Base-by-base conservation (phyloP, 306 rosid genomes). In the Acacia confusa region DNA sequence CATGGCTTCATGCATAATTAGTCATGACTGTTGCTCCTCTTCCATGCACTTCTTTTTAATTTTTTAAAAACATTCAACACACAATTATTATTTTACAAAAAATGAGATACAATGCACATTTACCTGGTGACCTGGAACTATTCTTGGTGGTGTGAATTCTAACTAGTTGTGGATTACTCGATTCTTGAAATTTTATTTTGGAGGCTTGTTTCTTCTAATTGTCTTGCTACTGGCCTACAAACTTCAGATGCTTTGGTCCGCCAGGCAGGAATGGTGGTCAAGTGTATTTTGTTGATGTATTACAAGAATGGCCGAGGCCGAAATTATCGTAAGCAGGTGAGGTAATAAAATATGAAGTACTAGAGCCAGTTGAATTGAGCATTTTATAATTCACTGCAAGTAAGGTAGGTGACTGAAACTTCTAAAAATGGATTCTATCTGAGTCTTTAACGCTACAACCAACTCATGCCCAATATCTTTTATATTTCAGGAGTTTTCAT, bases 321-420 rank as follows among this genome's bases (percentile, higher is more conserved):
- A 65, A 91, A 91, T 87, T 95, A 95, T 78, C 93, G 98, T 89
- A 93, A 86, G 83, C 99, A 95, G 98, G 99, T 95, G 83, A 85
- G 89, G 72, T 48, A 72, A 68, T 82, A 74, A 41, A 75, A 76
- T 76, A 17, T 80, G 63, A 47, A 78, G 47, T 64, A 28, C 79
- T 55, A 5, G 60, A 16, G 22, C 66, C 55, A 78, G 7, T 28
- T 52, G 79, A 74, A 61, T 76, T 27, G 19, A 36, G 47, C 20
- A 24, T 69, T 77, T 65, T 24, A 34, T 50, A 12, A 74, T 43
- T 68, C 64, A 20, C 67, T 78, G 70, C 58, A 58, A 61, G 34
- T n/a, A 77, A 53, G 52, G 14, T 55, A 7, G 73, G 74, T 20
- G 44, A 16, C 13, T 55, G 53, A 61, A 82, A 55, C 72, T 38